phyloP scores from a whole-genome alignment of 345 rosid species.

The Arabidopsis suecica region DNA sequence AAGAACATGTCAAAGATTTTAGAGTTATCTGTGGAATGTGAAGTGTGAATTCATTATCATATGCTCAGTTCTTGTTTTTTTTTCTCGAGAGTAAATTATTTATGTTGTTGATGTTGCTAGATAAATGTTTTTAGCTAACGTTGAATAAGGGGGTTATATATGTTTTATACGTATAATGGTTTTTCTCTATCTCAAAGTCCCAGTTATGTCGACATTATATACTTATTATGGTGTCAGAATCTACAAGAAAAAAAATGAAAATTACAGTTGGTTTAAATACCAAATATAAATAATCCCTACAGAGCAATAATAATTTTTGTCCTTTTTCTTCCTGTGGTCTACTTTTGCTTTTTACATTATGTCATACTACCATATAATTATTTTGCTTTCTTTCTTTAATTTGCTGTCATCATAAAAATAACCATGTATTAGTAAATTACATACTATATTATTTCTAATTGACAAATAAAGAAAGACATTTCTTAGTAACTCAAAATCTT shows the following conservation, averaged over 20 bases:
- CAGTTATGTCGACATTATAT: conserved; percentile 43
- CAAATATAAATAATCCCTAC: conserved; percentile 27
- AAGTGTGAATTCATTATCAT: neutral
- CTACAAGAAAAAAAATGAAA: conserved; percentile 29
- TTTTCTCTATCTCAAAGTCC: conserved; percentile 28
- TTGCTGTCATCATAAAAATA: conserved; percentile 14
- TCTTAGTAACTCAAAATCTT: conserved; percentile 6
- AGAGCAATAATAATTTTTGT: conserved; percentile 35
- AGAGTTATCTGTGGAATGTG: neutral
- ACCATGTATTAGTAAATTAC: neutral
- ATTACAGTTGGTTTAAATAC: conserved; percentile 34
- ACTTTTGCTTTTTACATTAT: conserved; percentile 34
- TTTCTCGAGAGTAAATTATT: neutral
- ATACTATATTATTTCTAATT: neutral
- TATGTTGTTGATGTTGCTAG: neutral
- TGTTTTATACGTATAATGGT: conserved; percentile 2
- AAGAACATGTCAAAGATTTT: neutral
- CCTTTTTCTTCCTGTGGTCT: conserved; percentile 30
- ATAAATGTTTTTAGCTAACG: neutral
- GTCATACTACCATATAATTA: conserved; percentile 15
- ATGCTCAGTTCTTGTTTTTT: neutral
- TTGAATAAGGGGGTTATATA: neutral
- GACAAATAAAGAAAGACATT: conserved; percentile 2
- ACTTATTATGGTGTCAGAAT: conserved; percentile 44
- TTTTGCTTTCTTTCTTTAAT: conserved; percentile 16